Evolutionary conservation across 1,139 yeast genomes (phyloP).

Genomic region (Sugiyamaella novakii): DNA sequence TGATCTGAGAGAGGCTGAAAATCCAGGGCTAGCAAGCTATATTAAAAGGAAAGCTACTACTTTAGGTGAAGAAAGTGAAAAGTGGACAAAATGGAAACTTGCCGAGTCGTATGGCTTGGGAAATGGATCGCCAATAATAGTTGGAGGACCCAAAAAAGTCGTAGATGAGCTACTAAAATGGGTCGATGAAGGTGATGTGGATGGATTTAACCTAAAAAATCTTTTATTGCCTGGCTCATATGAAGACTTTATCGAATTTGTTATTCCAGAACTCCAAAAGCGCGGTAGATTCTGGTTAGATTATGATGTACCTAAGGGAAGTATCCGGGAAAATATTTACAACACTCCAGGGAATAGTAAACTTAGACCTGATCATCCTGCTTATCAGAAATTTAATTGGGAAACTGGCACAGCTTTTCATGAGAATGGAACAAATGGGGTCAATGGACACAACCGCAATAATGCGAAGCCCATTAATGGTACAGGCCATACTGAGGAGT

Average conservation of each 20-base stretch:
- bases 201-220: conserved; percentile 45
- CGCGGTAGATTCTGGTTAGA: conserved; percentile 35
- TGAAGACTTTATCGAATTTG: conserved; percentile 42
- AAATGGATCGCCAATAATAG: conserved; percentile 39
- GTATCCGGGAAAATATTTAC: conserved; percentile 18
- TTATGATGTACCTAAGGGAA: conserved; percentile 18
- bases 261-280: conserved; percentile 44
- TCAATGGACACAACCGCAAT: neutral
- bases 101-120: conserved; percentile 41
- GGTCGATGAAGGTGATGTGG: conserved; percentile 43
- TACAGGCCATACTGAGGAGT: neutral
- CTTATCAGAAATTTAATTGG: conserved; percentile 16
- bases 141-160: conserved; percentile 41
- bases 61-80: conserved; percentile 26
- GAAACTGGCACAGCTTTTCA: conserved; percentile 6
- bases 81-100: conserved; percentile 39
- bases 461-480: neutral
- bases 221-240: conserved; percentile 43
- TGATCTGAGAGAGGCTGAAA: conserved; percentile 38
- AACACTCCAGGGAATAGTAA: conserved; percentile 15
- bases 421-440: neutral
- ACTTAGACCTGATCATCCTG: conserved; percentile 17
- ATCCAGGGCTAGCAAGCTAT: conserved; percentile 27
- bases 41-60: conserved; percentile 19
- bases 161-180: conserved; percentile 43